Conservation (phyloP, 2,329 filamentous ascomycete species). For the Lasiodiplodia citricola region DNA sequence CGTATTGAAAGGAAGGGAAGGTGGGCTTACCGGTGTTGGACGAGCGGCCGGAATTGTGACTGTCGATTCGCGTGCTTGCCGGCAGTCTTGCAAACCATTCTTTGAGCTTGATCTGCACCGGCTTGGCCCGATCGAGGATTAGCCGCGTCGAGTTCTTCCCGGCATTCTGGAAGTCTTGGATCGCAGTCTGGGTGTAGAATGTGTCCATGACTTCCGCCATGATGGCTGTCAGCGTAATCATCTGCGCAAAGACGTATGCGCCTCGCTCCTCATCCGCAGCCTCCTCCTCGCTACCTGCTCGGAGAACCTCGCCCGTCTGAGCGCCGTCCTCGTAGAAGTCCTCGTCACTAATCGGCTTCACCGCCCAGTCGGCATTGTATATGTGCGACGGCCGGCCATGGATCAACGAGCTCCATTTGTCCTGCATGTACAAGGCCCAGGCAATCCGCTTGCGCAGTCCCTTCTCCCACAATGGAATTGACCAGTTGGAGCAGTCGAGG, state of each 20-base stretch:
- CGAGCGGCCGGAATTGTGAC: slow-evolving; percentile 48
- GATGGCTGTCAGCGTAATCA: slow-evolving; percentile 76
- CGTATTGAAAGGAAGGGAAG: slow-evolving; percentile 15
- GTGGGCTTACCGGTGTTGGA: slow-evolving; percentile 47
- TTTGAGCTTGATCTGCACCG: slow-evolving; percentile 80
- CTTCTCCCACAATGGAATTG: slow-evolving; percentile 86
- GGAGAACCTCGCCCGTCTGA: slow-evolving; percentile 48
- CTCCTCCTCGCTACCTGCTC: slow-evolving; percentile 59
- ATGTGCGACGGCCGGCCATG: slow-evolving; percentile 85
- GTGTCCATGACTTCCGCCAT: slow-evolving; percentile 81
- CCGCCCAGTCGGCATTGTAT: slow-evolving; percentile 75
- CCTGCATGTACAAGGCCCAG: slow-evolving; percentile 93
- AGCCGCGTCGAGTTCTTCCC: slow-evolving; percentile 73
- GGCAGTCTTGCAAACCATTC: slow-evolving; percentile 81
- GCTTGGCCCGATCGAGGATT: slow-evolving; percentile 77
- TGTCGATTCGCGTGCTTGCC: slow-evolving; percentile 67
- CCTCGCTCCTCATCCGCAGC: slow-evolving; percentile 68
- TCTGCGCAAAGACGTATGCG: slow-evolving; percentile 73
- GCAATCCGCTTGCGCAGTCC: slow-evolving; percentile 83
- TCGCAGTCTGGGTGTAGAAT: slow-evolving; percentile 81
- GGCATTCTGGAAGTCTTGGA: slow-evolving; percentile 69
- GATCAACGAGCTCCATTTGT: slow-evolving; percentile 87
- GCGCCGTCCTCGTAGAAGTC: slow-evolving; percentile 75
- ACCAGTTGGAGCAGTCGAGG: slow-evolving; percentile 85
- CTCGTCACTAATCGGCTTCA: slow-evolving; percentile 65